Evolutionary conservation across 805 yeast genomes (phyloP).

Genomic region (Candida sanyiensis): DNA sequence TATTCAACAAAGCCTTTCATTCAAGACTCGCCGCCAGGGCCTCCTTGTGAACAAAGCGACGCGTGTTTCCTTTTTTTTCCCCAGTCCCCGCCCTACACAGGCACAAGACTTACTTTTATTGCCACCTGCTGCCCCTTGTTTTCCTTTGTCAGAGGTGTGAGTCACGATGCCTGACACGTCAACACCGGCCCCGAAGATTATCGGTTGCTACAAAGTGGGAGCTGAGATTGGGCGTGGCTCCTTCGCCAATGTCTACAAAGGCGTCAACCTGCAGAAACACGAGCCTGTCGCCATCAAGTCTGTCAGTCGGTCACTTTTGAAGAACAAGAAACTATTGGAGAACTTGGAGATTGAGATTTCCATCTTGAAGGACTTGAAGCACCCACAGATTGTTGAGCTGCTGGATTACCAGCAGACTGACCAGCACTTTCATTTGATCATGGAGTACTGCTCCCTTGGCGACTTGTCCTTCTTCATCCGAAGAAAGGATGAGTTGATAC

Average conservation of each 20-base stretch:
- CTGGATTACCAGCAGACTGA: constrained; percentile 77
- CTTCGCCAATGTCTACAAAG: constrained; percentile 92
- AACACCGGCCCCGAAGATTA: constrained; percentile 12
- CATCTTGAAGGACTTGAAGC: constrained; percentile 79
- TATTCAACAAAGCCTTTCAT: too few relatives aligned
- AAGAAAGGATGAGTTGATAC: constrained; percentile 62
- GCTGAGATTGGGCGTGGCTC: constrained; percentile 89
- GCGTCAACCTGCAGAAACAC: constrained; percentile 47
- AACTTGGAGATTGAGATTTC: constrained; percentile 90
- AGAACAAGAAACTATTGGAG: constrained; percentile 81
- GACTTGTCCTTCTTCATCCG: constrained; percentile 86
- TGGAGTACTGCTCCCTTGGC: constrained; percentile 96
- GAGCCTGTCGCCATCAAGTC: constrained; percentile 83
- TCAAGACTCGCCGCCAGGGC: too few relatives aligned
- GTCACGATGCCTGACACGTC: constrained; percentile 3
- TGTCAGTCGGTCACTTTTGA: constrained; percentile 74
- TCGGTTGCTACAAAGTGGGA: constrained; percentile 25
- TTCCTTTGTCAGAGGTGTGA: background rate
- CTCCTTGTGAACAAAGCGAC: too few relatives aligned
- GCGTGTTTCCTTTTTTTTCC: too few relatives aligned
- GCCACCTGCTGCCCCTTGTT: background rate
- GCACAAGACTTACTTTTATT: background rate
- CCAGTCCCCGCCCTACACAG: too few relatives aligned
- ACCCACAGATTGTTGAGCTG: constrained; percentile 87
- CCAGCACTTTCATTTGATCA: constrained; percentile 76